Conservation (phyloP, 2,329 filamentous ascomycete species). For the Colletotrichum musicola region DNA sequence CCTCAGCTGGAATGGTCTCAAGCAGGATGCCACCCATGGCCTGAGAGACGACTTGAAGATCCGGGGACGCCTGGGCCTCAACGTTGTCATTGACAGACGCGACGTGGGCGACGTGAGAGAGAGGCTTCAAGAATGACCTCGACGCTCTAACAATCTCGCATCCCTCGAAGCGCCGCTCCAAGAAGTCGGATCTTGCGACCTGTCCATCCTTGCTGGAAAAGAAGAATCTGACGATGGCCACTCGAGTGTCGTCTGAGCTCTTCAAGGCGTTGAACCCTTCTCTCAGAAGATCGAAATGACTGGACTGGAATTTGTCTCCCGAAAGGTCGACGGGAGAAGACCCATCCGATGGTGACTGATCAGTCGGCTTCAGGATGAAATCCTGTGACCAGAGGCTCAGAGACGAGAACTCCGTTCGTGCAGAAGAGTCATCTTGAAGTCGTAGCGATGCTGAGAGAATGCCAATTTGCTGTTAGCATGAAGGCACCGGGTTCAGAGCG, state of each 20-base stretch:
- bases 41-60: neutral
- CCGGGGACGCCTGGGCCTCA: too few species aligned
- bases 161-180: conserved; percentile 2
- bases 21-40: neutral
- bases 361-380: neutral
- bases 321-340: neutral
- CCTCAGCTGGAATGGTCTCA: accelerated
- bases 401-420: neutral
- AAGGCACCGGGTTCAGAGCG: too few species aligned
- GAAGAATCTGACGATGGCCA: neutral
- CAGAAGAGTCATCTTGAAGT: neutral
- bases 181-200: conserved; percentile 3
- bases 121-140: neutral
- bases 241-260: neutral
- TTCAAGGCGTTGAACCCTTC: neutral
- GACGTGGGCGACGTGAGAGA: neutral
- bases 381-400: neutral
- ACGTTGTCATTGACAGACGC: neutral
- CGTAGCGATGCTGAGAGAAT: neutral
- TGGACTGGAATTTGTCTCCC: neutral
- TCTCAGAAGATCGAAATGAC: neutral
- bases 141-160: neutral
- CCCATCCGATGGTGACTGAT: neutral
- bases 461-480: neutral
- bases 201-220: neutral